phyloP scores from a whole-genome alignment of 257 asterid species.

The Scutellaria minor region DNA sequence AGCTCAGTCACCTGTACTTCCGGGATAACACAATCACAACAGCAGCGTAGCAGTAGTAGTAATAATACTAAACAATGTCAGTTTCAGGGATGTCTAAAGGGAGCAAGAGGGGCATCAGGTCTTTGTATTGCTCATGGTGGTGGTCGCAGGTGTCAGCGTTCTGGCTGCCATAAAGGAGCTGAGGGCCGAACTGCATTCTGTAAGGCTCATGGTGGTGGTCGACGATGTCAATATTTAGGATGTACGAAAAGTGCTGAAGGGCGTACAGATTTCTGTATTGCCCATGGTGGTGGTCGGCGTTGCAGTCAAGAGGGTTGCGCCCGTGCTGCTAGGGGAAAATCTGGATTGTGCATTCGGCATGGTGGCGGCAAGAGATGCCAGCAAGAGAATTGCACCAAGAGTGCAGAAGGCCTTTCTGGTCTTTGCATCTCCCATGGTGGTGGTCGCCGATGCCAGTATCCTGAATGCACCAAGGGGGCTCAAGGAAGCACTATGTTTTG shows the following conservation, averaged over 20 bases:
- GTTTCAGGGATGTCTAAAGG: constrained; percentile 83
- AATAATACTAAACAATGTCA: constrained; percentile 73
- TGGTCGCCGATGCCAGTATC: constrained; percentile 82
- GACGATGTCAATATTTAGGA: constrained; percentile 83
- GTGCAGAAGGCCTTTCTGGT: constrained; percentile 97
- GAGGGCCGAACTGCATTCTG: constrained; percentile 97
- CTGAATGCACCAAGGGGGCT: constrained; percentile 78
- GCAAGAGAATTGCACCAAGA: constrained; percentile 72
- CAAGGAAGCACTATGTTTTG: constrained; percentile 92
- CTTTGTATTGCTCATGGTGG: constrained; percentile 96
- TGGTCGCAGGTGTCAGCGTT: constrained; percentile 90
- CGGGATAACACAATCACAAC: constrained; percentile 73
- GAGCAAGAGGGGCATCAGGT: constrained; percentile 97
- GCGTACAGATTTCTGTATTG: constrained; percentile 84
- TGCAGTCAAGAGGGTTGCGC: constrained; percentile 74
- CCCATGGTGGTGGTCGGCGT: constrained; percentile 96
- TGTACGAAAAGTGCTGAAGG: constrained; percentile 98
- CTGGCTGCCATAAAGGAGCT: constrained; percentile 88
- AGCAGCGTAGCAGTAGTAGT: constrained; percentile 50
- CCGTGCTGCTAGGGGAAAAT: constrained; percentile 89
- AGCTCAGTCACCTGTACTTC: constrained; percentile 99
- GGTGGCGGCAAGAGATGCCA: constrained; percentile 99
- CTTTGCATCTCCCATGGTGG: constrained; percentile 98
- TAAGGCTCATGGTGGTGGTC: constrained; percentile 98
- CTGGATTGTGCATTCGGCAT: constrained; percentile 91